Evolutionary conservation across 1,284 basidiomycete genomes (phyloP).

Genomic region (Tremellales sp.): DNA sequence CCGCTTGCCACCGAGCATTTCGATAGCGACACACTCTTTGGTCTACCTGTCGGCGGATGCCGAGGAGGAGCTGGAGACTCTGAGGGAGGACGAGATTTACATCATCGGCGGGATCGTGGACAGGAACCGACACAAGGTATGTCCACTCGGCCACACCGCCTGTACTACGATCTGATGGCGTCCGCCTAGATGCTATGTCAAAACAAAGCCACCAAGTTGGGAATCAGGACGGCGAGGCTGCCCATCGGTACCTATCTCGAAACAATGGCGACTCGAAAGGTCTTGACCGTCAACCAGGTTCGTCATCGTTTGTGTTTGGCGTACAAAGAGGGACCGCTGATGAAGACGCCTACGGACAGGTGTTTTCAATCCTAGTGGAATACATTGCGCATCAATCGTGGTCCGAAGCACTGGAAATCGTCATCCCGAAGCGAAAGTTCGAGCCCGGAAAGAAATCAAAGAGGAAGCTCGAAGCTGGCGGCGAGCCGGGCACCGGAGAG

Average conservation of each 20-base stretch:
- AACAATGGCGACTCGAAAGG: slow-evolving; percentile 81
- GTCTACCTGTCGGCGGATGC: slow-evolving; percentile 96
- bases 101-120: slow-evolving; percentile 97
- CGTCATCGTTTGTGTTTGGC: slow-evolving; percentile 9
- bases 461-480: slow-evolving; percentile 5
- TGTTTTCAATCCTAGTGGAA: slow-evolving; percentile 85
- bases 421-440: slow-evolving; percentile 88
- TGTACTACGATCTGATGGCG: slow-evolving; percentile 6
- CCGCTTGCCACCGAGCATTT: slow-evolving; percentile 17
- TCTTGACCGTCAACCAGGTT: slow-evolving; percentile 93
- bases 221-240: slow-evolving; percentile 79
- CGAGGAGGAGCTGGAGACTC: slow-evolving; percentile 71
- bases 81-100: slow-evolving; percentile 82
- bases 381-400: slow-evolving; percentile 82
- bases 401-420: slow-evolving; percentile 74
- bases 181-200: slow-evolving; percentile 79
- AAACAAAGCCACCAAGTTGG: slow-evolving; percentile 72
- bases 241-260: slow-evolving; percentile 86
- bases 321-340: neutral
- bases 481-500: slow-evolving; percentile 8
- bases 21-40: slow-evolving; percentile 53
- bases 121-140: slow-evolving; percentile 91
- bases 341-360: slow-evolving; percentile 34
- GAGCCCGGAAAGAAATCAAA: slow-evolving; percentile 36
- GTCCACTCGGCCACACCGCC: neutral